Evolutionary conservation across 2,329 filamentous ascomycete genomes (phyloP), one percentile per base, ranked within the genome.

Genomic region (Talaromyces sp.): DNA sequence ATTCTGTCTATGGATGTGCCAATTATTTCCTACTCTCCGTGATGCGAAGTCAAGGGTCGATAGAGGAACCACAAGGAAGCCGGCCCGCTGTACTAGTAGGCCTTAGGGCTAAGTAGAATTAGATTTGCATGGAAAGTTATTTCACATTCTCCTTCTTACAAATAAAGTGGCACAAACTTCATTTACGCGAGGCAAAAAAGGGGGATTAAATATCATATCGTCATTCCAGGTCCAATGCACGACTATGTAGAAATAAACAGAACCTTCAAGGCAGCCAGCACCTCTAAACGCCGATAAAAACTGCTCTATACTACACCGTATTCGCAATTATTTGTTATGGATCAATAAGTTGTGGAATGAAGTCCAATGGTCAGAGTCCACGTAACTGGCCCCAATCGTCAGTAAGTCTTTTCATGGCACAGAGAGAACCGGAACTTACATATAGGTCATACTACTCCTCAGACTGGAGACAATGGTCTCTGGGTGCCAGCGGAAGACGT

Each of bases 371-470:
- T 97, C 90, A 66, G 90, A 92, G 76, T 98, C 90, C 63, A 87
- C 83, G 75, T 89, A 89, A 72, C 86, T 89, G 68, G 44, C 55
- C 33, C 50, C 51, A 60, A 1, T 40, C 31, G 57, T 56, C 30
- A 59, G 59, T n/a, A 36, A 27, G 12, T 56, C 57, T 27, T 30
- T 61, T 56, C 47, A 27, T 5, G 12, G 28, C 42, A 50, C 23
- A 54, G 59, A 57, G 28, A 56, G 16, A 23, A 31, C 30, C 23
- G 33, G 12, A 40, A 83, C 85, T 72, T 94, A 99, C 82, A 99
- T 96, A 73, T 99, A 99, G 69, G 87, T 91, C 95, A 99, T 99
- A 80, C 92, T 97, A 78, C 88, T 93, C 75, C 92, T 85, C 82
- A 99, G 79, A 76, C 93, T 97, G 63, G 88, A 87, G 83, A 97